These are phyloP conservation scores for Suillus alpinus DNA, from an alignment of 768 basidiomycete species.

Conservation along the genomic window DNA sequence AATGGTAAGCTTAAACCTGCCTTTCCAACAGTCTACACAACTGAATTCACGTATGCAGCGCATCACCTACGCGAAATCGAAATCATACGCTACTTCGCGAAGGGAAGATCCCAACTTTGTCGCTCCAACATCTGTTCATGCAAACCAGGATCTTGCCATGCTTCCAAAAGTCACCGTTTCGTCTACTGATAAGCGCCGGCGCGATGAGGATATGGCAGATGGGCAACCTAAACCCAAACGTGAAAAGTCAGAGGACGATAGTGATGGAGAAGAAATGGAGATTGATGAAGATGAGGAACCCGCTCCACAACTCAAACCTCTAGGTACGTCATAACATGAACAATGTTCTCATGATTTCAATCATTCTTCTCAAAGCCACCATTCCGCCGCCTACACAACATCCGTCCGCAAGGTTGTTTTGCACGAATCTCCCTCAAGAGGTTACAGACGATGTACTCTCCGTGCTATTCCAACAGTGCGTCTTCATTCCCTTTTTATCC, in stretches of 20 bases:
- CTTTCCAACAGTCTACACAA: not conserved
- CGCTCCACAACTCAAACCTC: slow-evolving; percentile 36
- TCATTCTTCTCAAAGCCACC: slow-evolving; percentile 25
- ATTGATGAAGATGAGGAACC: slow-evolving; percentile 86
- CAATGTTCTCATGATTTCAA: slow-evolving; percentile 26
- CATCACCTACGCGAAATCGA: slow-evolving; percentile 87
- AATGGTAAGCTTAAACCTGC: slow-evolving; percentile 54
- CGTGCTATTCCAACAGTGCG: slow-evolving; percentile 90
- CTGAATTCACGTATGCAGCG: slow-evolving; percentile 45
- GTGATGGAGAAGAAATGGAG: slow-evolving; percentile 89
- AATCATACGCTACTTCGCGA: slow-evolving; percentile 80
- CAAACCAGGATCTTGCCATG: slow-evolving; percentile 44
- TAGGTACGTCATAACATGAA: slow-evolving; percentile 40
- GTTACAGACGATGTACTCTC: slow-evolving; percentile 84
- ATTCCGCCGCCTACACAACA: slow-evolving; percentile 51
- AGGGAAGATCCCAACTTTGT: slow-evolving; percentile 81
- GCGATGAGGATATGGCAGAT: slow-evolving; percentile 59
- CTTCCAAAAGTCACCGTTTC: slow-evolving; percentile 36
- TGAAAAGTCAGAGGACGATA: slow-evolving; percentile 60
- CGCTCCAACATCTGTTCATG: slow-evolving; percentile 64
- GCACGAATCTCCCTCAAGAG: slow-evolving; percentile 88
- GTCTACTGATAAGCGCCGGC: slow-evolving; percentile 55
- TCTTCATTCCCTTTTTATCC: slow-evolving; percentile 18
- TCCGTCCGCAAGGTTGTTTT: slow-evolving; percentile 62
- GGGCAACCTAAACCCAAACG: slow-evolving; percentile 62